Evolutionary conservation across 345 rosid species (phyloP).

Genomic region (Turnera subulata): DNA sequence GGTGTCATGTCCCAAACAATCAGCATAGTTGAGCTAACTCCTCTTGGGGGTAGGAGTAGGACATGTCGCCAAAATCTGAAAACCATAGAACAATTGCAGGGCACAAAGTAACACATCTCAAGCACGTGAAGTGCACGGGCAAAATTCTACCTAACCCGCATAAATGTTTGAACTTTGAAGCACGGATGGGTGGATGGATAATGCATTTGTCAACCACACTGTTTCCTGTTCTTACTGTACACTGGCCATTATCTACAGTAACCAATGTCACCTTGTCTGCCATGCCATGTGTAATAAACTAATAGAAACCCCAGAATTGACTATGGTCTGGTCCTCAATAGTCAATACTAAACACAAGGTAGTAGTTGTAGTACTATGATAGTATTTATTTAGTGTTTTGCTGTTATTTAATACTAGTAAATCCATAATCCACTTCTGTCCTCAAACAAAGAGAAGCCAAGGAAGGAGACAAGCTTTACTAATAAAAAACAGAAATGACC

Average conservation of each 20-base stretch:
- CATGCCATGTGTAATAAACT: not conserved
- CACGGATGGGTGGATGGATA: not conserved
- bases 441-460: not conserved
- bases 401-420: too few relatives aligned
- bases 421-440: conserved; percentile 1
- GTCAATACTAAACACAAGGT: too few relatives aligned
- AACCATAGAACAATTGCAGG: too few relatives aligned
- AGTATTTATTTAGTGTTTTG: too few relatives aligned
- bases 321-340: too few relatives aligned
- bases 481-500: not conserved
- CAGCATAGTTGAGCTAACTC: too few relatives aligned
- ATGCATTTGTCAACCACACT: conserved; percentile 13
- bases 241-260: not conserved
- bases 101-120: too few relatives aligned
- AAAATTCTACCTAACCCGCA: conserved; percentile 1
- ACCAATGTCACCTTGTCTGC: conserved; percentile 28
- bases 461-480: not conserved
- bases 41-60: too few relatives aligned
- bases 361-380: too few relatives aligned
- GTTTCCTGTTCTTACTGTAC: conserved; percentile 8
- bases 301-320: not conserved
- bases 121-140: conserved; percentile 17
- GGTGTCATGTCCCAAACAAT: too few relatives aligned
- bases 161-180: not conserved
- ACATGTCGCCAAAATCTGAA: too few relatives aligned